phyloP scores from a whole-genome alignment of 805 yeast species.

The Wickerhamiella vanderwaltii region DNA sequence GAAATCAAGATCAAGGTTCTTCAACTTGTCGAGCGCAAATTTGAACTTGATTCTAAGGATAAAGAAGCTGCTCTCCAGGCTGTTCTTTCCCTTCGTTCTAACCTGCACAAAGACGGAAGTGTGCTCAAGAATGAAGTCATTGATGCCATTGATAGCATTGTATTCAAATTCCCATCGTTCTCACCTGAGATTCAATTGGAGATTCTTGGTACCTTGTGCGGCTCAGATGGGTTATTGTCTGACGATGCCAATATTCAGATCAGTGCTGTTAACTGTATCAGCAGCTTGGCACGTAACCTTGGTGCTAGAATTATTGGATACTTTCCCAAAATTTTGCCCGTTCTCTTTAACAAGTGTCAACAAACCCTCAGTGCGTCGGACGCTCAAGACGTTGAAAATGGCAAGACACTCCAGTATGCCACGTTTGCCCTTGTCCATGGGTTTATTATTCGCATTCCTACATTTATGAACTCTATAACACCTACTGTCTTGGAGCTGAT shows the following conservation, averaged over 20 bases:
- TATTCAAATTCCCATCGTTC: constrained; percentile 42
- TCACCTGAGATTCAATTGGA: constrained; percentile 34
- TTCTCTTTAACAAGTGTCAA: constrained; percentile 50
- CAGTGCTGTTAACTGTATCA: constrained; percentile 60
- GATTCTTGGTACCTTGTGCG: constrained; percentile 40
- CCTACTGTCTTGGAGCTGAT: constrained; percentile 48
- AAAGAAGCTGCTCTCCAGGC: constrained; percentile 41
- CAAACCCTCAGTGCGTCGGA: constrained; percentile 25
- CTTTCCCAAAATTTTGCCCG: constrained; percentile 76
- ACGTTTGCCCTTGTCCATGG: constrained; percentile 60
- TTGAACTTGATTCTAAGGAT: constrained; percentile 45
- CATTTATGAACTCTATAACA: constrained; percentile 62
- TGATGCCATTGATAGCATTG: constrained; percentile 36
- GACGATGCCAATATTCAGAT: constrained; percentile 50
- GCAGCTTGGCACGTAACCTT: constrained; percentile 53
- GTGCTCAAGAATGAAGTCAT: constrained; percentile 17
- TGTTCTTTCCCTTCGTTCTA: constrained; percentile 39
- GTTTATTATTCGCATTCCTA: constrained; percentile 71
- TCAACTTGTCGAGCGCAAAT: constrained; percentile 50
- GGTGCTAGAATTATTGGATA: constrained; percentile 81
- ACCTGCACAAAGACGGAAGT: constrained; percentile 20
- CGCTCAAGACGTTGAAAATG: constrained; percentile 17
- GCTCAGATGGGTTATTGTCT: constrained; percentile 42
- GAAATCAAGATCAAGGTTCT: constrained; percentile 47
- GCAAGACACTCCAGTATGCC: constrained; percentile 50